Evolutionary conservation across 2,329 filamentous ascomycete genomes (phyloP).

Genomic region (Cordyceps fumosorosea): DNA sequence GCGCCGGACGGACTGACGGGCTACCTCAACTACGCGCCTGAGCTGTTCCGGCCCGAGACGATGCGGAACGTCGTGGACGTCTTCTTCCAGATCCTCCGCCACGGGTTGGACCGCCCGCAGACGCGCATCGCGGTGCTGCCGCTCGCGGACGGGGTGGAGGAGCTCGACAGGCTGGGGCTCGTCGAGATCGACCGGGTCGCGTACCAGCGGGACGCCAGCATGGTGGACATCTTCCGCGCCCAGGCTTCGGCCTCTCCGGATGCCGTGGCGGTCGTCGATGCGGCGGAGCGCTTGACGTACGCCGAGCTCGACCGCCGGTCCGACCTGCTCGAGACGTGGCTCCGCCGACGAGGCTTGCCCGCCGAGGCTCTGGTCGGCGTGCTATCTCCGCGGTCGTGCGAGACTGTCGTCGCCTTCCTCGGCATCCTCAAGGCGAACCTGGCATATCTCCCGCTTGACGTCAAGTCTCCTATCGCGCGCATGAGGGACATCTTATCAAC

Average conservation of each 20-base stretch:
- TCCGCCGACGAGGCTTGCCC: neutral
- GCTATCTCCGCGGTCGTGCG: slow-evolving; percentile 18
- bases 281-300: slow-evolving; percentile 17
- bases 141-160: neutral
- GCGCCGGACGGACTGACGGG: neutral
- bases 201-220: slow-evolving; percentile 17
- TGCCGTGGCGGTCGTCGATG: slow-evolving; percentile 17
- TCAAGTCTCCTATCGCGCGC: slow-evolving; percentile 14
- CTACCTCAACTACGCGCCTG: neutral
- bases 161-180: slow-evolving; percentile 7
- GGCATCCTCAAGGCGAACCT: slow-evolving; percentile 22
- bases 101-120: neutral
- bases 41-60: neutral
- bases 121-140: neutral
- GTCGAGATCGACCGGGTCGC: neutral
- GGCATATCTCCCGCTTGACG: slow-evolving; percentile 22
- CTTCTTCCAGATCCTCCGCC: neutral
- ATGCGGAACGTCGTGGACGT: neutral
- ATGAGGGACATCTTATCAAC: slow-evolving; percentile 16
- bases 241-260: slow-evolving; percentile 16
- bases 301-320: slow-evolving; percentile 18
- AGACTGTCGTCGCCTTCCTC: slow-evolving; percentile 18
- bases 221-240: slow-evolving; percentile 19
- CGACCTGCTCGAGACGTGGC: slow-evolving; percentile 16
- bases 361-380: slow-evolving; percentile 19